Conservation (phyloP, 768 basidiomycete genomes). For the Asterophora parasitica region DNA sequence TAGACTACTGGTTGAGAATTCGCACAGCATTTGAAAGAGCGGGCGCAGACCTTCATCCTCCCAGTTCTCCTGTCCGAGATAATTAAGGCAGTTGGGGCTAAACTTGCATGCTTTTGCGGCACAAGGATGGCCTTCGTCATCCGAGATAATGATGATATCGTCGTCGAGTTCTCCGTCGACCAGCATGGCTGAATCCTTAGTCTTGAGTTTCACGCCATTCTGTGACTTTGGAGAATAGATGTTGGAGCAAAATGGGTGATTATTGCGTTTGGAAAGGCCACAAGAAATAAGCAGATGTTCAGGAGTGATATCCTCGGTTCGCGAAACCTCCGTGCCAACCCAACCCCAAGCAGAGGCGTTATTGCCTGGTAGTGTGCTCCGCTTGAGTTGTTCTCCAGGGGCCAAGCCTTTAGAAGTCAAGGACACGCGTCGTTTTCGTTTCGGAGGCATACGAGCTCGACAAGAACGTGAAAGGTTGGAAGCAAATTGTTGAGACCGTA, state of each 20-base stretch:
- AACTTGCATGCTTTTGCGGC: constrained; percentile 59
- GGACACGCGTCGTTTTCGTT: constrained; percentile 53
- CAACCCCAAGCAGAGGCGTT: constrained; percentile 67
- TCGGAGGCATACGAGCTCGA: constrained; percentile 42
- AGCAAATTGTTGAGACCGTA: constrained; percentile 4
- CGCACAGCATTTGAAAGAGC: constrained; percentile 4
- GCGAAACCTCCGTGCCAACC: constrained; percentile 64
- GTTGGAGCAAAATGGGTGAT: constrained; percentile 52
- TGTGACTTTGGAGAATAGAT: constrained; percentile 36
- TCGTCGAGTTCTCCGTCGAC: constrained; percentile 45
- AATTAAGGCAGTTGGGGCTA: constrained; percentile 85
- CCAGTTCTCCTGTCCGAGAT: constrained; percentile 82
- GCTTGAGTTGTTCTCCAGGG: constrained; percentile 61
- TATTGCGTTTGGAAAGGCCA: constrained; percentile 53
- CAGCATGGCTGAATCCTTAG: constrained; percentile 7
- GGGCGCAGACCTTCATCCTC: constrained; percentile 55
- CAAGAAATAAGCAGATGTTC: constrained; percentile 67
- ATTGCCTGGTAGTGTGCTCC: constrained; percentile 43
- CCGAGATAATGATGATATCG: constrained; percentile 67
- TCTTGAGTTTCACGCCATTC: constrained; percentile 7
- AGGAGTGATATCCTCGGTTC: constrained; percentile 53
- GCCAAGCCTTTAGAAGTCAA: constrained; percentile 45
- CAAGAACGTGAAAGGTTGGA: constrained; percentile 11
- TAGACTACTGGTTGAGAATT: constrained; percentile 8
- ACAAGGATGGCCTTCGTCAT: constrained; percentile 57